A percentile compares a stretch with the other conserved stretches of the same genome.
Evolutionary conservation across 805 yeast genomes (phyloP).

Genomic region (Diddensiella caesifluorescens): DNA sequence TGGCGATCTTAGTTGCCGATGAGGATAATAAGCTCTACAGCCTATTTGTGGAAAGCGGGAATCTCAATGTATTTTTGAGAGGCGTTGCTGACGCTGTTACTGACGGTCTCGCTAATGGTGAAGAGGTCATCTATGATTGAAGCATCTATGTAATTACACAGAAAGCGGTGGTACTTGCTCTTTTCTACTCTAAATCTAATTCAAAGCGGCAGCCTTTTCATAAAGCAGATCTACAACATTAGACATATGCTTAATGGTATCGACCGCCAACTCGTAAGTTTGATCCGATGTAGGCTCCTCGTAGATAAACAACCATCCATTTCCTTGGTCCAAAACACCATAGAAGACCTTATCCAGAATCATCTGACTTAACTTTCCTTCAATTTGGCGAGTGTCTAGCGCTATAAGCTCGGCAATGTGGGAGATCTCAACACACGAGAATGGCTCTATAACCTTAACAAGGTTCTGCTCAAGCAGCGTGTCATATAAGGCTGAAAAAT

Average conservation of each 20-base stretch:
- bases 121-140: constrained; percentile 38
- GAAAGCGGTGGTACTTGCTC: neutral
- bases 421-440: constrained; percentile 88
- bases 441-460: constrained; percentile 92
- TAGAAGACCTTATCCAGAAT: constrained; percentile 90
- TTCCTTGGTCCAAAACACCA: constrained; percentile 97
- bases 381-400: constrained; percentile 79
- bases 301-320: constrained; percentile 92
- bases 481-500: constrained; percentile 88
- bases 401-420: constrained; percentile 87
- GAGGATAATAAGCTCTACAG: constrained; percentile 56
- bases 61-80: constrained; percentile 48
- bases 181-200: constrained; percentile 41
- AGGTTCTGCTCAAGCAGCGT: constrained; percentile 88
- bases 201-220: constrained; percentile 85
- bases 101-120: constrained; percentile 39
- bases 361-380: constrained; percentile 94
- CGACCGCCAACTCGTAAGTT: constrained; percentile 81
- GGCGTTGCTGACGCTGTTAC: constrained; percentile 56
- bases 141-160: neutral
- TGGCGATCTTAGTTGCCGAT: constrained; percentile 62
- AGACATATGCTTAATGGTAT: constrained; percentile 80
- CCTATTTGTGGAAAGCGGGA: constrained; percentile 54
- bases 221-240: constrained; percentile 84
- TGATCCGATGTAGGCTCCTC: constrained; percentile 86